phyloP scores from a whole-genome alignment of 805 yeast species.

The Candida broadrunensis region DNA sequence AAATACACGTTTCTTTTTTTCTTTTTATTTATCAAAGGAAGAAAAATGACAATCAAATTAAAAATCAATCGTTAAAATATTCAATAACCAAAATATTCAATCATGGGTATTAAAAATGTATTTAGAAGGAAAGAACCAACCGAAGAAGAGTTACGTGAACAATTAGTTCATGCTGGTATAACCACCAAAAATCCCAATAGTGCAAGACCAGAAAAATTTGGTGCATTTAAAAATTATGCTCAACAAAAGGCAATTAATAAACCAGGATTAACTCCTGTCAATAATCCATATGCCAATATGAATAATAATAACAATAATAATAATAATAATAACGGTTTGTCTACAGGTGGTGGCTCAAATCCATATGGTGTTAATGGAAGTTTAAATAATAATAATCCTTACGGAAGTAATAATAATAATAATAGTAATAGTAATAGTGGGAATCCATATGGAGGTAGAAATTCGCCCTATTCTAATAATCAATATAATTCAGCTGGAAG shows the following conservation, averaged over 20 bases:
- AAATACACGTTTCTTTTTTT: too few species aligned
- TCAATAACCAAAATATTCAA: conserved; percentile 3
- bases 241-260: conserved; percentile 33
- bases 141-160: conserved; percentile 42
- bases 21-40: too few species aligned
- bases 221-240: conserved; percentile 50
- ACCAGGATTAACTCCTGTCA: conserved; percentile 36
- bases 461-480: conserved; percentile 2
- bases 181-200: conserved; percentile 29
- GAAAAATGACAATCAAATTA: too few species aligned
- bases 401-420: conserved; percentile 4
- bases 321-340: conserved; percentile 4
- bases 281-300: conserved; percentile 39
- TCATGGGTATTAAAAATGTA: conserved; percentile 45
- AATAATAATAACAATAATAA: conserved; percentile 2
- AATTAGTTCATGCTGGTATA: conserved; percentile 39
- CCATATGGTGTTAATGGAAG: conserved; percentile 7
- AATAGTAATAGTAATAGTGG: conserved; percentile 10
- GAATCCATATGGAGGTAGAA: conserved; percentile 1
- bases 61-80: too few species aligned
- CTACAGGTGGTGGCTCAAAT: conserved; percentile 1
- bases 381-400: conserved; percentile 5
- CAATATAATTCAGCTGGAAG: background rate
- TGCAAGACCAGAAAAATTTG: conserved; percentile 46
- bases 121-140: conserved; percentile 51